Conservation (phyloP, 257 asterid species). For the Fraxinus americana region DNA sequence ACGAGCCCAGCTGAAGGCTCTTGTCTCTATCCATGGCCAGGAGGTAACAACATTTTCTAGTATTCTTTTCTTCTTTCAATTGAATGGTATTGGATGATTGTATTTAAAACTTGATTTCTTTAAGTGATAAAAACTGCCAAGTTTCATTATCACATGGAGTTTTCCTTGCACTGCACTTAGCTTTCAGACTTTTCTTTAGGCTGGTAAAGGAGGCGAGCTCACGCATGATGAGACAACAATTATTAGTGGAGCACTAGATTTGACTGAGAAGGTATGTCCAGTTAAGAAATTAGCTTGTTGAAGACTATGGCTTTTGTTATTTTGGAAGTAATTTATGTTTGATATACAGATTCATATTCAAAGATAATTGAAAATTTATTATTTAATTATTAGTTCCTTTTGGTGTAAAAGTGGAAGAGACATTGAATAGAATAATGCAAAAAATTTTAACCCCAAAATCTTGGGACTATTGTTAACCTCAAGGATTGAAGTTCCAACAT, state of each 20-base stretch:
- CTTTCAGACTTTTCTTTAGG: slow-evolving; percentile 44
- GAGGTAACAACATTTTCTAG: slow-evolving; percentile 54
- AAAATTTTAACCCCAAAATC: background rate
- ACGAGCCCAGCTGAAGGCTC: slow-evolving; percentile 97
- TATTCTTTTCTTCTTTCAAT: background rate
- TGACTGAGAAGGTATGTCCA: slow-evolving; percentile 83
- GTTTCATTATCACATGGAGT: slow-evolving; percentile 18
- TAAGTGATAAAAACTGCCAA: slow-evolving; percentile 3
- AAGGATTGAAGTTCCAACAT: background rate
- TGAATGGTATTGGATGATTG: slow-evolving; percentile 1
- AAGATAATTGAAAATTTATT: no score
- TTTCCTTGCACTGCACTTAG: slow-evolving; percentile 16
- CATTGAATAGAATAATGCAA: background rate
- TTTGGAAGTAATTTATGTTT: background rate
- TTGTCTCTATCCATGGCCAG: slow-evolving; percentile 90
- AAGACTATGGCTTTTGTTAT: background rate
- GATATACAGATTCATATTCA: background rate
- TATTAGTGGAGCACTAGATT: slow-evolving; percentile 94
- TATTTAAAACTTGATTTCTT: slow-evolving; percentile 16
- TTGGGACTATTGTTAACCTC: background rate
- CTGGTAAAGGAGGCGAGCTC: slow-evolving; percentile 98
- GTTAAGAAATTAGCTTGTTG: background rate
- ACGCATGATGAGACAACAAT: slow-evolving; percentile 98
- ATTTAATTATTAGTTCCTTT: background rate
- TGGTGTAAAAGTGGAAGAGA: background rate